Evolutionary conservation across 495 filamentous ascomycete species (phyloP).

Genomic region (Aspergillus conjunctus): DNA sequence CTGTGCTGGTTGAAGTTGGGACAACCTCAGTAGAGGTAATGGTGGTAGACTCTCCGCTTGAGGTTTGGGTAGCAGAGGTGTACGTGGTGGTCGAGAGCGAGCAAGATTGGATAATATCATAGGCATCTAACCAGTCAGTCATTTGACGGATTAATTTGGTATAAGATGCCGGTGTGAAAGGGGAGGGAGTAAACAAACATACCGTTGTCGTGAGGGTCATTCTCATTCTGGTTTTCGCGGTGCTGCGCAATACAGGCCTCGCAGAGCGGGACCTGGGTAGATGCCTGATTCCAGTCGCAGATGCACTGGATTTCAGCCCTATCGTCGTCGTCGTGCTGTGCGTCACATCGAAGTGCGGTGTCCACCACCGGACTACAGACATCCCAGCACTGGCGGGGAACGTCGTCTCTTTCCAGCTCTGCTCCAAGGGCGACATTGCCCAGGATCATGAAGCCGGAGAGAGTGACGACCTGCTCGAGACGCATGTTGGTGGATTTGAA

Average conservation of each 20-base stretch:
- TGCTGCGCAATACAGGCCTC: conserved; percentile 42
- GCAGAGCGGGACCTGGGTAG: conserved; percentile 35
- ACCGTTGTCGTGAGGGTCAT: conserved; percentile 29
- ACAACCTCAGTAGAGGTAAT: no score
- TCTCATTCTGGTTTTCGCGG: conserved; percentile 23
- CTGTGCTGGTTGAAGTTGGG: no score
- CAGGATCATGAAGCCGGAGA: conserved; percentile 33
- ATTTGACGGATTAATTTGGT: background rate
- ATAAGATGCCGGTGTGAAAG: background rate
- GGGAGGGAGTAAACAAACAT: conserved; percentile 4
- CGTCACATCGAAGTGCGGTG: conserved; percentile 33
- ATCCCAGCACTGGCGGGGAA: conserved; percentile 36
- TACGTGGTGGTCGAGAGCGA: conserved; percentile 36
- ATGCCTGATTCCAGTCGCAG: conserved; percentile 33
- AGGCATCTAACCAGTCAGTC: conserved; percentile 30
- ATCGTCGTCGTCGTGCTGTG: conserved; percentile 32
- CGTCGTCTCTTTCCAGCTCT: conserved; percentile 37
- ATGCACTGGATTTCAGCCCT: conserved; percentile 36
- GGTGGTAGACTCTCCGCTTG: background rate
- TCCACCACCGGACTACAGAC: conserved; percentile 34
- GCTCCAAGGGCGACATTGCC: conserved; percentile 31
- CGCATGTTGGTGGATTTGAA: conserved; percentile 28
- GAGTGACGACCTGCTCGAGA: conserved; percentile 29
- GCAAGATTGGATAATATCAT: conserved; percentile 39
- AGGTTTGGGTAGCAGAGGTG: conserved; percentile 19